Conservation (phyloP, 768 basidiomycete genomes). For the Tulasnella sp. region DNA sequence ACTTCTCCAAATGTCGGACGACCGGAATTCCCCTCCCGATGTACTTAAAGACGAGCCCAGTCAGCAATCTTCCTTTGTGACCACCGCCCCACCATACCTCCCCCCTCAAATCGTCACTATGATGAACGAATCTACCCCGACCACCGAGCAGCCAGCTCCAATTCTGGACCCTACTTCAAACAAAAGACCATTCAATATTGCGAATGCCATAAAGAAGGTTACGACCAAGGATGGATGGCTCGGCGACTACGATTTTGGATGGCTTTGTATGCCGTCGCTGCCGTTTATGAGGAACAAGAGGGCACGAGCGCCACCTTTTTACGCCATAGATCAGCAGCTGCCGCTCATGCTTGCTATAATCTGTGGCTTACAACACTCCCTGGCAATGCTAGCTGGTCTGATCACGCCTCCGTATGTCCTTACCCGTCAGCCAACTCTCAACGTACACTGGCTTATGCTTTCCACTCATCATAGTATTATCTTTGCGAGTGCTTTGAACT, state of each 20-base stretch:
- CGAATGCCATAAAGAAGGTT: neutral
- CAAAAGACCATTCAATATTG: neutral
- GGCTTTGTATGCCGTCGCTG: slow-evolving; percentile 56
- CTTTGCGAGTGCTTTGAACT: slow-evolving; percentile 12
- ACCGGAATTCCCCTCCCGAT: neutral
- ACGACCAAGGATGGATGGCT: slow-evolving; percentile 38
- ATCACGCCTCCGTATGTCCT: slow-evolving; percentile 76
- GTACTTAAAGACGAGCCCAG: neutral
- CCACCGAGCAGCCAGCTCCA: neutral
- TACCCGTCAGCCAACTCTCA: slow-evolving; percentile 27
- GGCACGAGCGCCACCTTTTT: slow-evolving; percentile 51
- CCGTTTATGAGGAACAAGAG: slow-evolving; percentile 38
- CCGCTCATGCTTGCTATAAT: slow-evolving; percentile 63
- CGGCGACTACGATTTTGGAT: slow-evolving; percentile 72
- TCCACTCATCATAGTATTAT: slow-evolving; percentile 7
- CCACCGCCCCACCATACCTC: neutral
- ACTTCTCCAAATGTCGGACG: neutral
- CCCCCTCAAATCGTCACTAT: neutral
- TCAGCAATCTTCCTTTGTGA: neutral
- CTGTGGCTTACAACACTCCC: slow-evolving; percentile 38
- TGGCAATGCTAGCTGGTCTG: slow-evolving; percentile 73
- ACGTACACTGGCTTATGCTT: too few species aligned
- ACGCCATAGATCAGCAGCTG: slow-evolving; percentile 57
- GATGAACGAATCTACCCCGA: neutral
- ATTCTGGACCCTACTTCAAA: neutral